These are phyloP conservation scores for Turnera subulata DNA, from an alignment of 345 rosid species.

Conservation along the genomic window DNA sequence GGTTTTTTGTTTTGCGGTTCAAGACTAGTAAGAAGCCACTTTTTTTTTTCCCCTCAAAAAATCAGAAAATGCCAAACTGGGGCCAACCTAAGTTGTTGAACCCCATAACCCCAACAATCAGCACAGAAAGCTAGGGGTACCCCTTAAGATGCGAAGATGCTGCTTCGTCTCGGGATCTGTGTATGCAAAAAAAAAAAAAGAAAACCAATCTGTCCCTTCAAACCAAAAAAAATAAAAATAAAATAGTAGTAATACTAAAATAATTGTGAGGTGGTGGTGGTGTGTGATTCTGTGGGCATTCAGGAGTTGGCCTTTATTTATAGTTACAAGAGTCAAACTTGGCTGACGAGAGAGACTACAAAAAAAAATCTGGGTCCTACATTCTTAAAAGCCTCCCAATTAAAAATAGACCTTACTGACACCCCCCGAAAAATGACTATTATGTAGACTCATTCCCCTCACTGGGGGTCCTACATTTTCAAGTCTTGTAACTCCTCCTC, in stretches of 20 bases:
- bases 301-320: not conserved
- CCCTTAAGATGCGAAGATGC: constrained; percentile 10
- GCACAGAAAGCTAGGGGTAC: constrained; percentile 28
- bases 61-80: not conserved
- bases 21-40: too few relatives aligned
- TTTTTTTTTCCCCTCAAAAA: too few relatives aligned
- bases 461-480: too few relatives aligned
- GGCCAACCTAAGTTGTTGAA: constrained; percentile 1
- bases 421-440: too few relatives aligned
- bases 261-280: not conserved
- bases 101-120: constrained; percentile 16
- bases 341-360: not conserved
- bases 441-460: too few relatives aligned
- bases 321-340: constrained; percentile 16
- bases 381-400: too few relatives aligned
- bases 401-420: too few relatives aligned
- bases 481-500: too few relatives aligned
- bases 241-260: not conserved
- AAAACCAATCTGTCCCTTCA: too few relatives aligned
- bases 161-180: constrained; percentile 26
- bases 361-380: not conserved
- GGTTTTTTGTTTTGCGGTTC: not conserved
- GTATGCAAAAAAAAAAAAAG: not conserved
- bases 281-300: not conserved
- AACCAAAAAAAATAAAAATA: not conserved